Percentiles rank a stretch among this genome's conserved stretches.
Conservation (phyloP, 805 yeast species). For the Kodamaea hsintzibuensis region DNA sequence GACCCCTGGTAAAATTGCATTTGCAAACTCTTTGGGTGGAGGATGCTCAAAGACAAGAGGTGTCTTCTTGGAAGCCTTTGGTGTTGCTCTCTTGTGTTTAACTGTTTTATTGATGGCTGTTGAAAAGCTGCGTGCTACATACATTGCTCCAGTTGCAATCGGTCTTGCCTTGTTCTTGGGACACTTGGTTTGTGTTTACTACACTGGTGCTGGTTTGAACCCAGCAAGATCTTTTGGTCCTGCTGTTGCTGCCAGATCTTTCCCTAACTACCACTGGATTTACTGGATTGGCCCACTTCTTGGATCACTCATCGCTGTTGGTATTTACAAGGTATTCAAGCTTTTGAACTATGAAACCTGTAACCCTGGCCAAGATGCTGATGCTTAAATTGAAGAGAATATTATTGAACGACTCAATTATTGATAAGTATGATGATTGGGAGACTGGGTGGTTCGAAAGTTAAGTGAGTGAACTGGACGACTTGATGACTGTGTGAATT, state of each 20-base stretch:
- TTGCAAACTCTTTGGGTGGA: conserved; percentile 71
- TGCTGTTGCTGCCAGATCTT: conserved; percentile 64
- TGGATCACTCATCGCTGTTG: conserved; percentile 67
- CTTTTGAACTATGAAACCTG: conserved; percentile 65
- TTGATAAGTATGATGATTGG: too few species aligned
- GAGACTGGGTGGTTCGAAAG: too few species aligned
- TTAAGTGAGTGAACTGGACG: too few species aligned
- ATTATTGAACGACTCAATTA: too few species aligned
- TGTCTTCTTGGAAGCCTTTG: conserved; percentile 78
- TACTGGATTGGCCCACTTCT: conserved; percentile 88
- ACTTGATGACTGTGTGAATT: too few species aligned
- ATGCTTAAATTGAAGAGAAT: too few species aligned
- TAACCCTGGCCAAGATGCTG: conserved; percentile 71
- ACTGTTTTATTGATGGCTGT: conserved; percentile 84
- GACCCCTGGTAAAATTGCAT: conserved; percentile 78
- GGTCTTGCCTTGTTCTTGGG: conserved; percentile 82
- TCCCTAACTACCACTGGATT: conserved; percentile 88
- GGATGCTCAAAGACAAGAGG: conserved; percentile 75
- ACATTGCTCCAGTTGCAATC: conserved; percentile 78
- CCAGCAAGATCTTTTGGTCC: conserved; percentile 92
- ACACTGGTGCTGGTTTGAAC: conserved; percentile 89
- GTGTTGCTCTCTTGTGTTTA: conserved; percentile 68
- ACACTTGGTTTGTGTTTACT: conserved; percentile 77
- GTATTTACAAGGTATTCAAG: conserved; percentile 67
- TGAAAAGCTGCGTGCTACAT: conserved; percentile 74